Base-by-base conservation (phyloP, 2,329 filamentous ascomycete species). In the Penicillium sp. region DNA sequence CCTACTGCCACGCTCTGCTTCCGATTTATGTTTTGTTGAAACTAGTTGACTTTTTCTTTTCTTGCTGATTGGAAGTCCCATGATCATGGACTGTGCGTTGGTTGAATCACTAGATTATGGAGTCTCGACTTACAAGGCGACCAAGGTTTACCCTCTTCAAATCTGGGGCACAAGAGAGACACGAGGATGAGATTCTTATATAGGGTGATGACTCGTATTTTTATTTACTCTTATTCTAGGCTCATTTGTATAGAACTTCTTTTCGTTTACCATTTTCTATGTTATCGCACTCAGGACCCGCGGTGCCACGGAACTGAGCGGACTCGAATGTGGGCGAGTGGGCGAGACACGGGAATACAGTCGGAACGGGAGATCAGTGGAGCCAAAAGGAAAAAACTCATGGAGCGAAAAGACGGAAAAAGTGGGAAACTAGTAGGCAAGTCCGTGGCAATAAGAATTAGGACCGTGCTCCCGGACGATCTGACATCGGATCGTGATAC, bases 401-500 rank as follows among this genome's bases (percentile, higher is more conserved):
- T 19, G 22, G 26, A 27, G 8, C 29, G 14, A 52, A 31, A 44
- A 22, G 10, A 35, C 5, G 31, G 33, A 41, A 26, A 26, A 50
- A 22, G 33, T 13, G 22, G 48, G 27, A 41, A 22, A 19, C 10
- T 8, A 26, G 13, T 14, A 3, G 44, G 24, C 10, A 19, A 33
- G 49, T 26, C 5, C 46, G 52, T 55, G 52, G 52, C 52, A 55
- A 55, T 55, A 43, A 43, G 10, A 7, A 45, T 24, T 33, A 55
- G 59, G 55, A 52, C 60, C 58, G 60, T 62, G 60, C 60, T 58
- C 33, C 21, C 27, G 26, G 51, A 24, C 52, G 62, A 65, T 65
- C 63, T 65, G 63, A 64, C 63, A 53, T 53, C 50, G 48, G 58
- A 61, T 63, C 58, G 57, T 64, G 58, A 56, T 48, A 33, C 51